Conservation (phyloP, 257 asterid species). For the Cinchona pubescens region DNA sequence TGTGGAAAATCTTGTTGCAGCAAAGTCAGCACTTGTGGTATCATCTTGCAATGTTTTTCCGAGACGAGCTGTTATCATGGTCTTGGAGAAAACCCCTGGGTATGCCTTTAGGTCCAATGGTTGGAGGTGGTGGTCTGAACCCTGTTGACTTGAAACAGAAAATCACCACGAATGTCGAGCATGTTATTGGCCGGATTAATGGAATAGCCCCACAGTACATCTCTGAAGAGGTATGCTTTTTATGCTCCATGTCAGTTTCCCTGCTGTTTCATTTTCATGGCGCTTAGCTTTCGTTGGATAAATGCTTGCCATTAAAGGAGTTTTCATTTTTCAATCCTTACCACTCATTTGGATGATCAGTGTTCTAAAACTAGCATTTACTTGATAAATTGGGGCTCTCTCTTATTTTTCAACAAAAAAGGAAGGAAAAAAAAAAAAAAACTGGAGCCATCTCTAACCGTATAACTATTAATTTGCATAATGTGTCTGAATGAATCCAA, state of each 20-base stretch:
- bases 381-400: background rate
- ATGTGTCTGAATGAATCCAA: background rate
- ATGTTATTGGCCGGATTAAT: constrained; percentile 73
- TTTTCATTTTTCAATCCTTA: background rate
- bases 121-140: constrained; percentile 65
- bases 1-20: constrained; percentile 44
- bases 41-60: constrained; percentile 98
- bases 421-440: too few species aligned
- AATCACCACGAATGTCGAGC: constrained; percentile 73
- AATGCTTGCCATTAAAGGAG: background rate
- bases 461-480: too few species aligned
- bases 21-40: constrained; percentile 97
- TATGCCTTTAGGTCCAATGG: constrained; percentile 66
- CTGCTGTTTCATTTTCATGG: background rate
- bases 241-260: background rate
- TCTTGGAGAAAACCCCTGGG: constrained; percentile 97
- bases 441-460: background rate
- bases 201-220: constrained; percentile 82
- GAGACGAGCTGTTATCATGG: constrained; percentile 99
- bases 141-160: constrained; percentile 84
- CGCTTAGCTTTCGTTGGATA: background rate
- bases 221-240: constrained; percentile 78
- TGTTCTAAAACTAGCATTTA: background rate
- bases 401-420: background rate
- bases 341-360: background rate